phyloP scores from a whole-genome alignment of 2,329 filamentous ascomycete genomes.

The Emergomyces orientalis region DNA sequence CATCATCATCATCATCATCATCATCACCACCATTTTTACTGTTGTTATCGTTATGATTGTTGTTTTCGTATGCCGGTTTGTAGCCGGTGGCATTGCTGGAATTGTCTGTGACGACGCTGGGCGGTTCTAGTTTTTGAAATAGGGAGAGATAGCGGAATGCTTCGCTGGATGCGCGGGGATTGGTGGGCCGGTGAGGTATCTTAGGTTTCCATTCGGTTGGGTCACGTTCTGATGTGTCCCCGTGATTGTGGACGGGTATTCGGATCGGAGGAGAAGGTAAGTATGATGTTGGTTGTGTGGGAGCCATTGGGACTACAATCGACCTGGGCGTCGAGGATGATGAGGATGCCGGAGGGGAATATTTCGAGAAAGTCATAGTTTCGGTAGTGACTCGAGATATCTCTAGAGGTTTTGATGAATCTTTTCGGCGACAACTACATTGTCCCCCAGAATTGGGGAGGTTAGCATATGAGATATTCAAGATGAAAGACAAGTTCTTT shows the following conservation, averaged over 20 bases:
- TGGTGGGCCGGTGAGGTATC: constrained; percentile 14
- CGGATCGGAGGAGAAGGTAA: constrained; percentile 21
- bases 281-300: constrained; percentile 13
- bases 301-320: constrained; percentile 24
- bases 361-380: constrained; percentile 20
- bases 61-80: not conserved
- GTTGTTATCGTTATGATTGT: not conserved
- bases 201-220: constrained; percentile 43
- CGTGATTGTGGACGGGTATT: constrained; percentile 34
- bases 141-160: constrained; percentile 38
- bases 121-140: constrained; percentile 29
- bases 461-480: not conserved
- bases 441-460: too few species aligned
- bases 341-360: constrained; percentile 27
- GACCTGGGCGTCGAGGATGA: constrained; percentile 20
- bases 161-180: constrained; percentile 26
- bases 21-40: not conserved
- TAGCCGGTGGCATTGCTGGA: not conserved
- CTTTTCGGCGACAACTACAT: constrained; percentile 1
- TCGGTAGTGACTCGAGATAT: constrained; percentile 28
- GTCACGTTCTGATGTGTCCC: constrained; percentile 38
- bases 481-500: not conserved
- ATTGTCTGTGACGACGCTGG: not conserved
- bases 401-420: not conserved
- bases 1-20: not conserved